Base-by-base conservation (phyloP, 306 rosid genomes). In the Lathyrus tuberosus region DNA sequence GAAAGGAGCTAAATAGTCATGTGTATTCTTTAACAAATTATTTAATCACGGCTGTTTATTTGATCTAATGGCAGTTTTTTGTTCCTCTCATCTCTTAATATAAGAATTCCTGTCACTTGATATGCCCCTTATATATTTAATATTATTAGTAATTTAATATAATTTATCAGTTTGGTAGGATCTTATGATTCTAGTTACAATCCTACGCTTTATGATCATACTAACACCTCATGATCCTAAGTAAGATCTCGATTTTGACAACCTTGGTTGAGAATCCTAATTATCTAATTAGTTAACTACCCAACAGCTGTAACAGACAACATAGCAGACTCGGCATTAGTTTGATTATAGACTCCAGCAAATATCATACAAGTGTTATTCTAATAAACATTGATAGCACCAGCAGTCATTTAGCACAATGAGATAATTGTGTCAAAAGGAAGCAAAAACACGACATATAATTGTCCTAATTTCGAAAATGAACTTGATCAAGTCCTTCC, bases 401-500 rank as follows among this genome's bases (percentile, higher is more conserved):
- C 63, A 17, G n/a, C 10, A 17, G 35, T 26, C 72, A 77, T 53
- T 69, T 12, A 53, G 58, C 53, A 69, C 52, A 64, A 65, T 35
- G 42, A 22, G 33, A 49, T 11, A 41, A 22, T 49, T 40, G 40
- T 13, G 52, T 26, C 26, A 63, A 64, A 77, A 46, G 17, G 31
- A 62, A 8, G 20, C 11, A 40, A 30, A 59, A 33, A n/a, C 20
- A 26, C 3, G 15, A 3, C 5, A 5, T 14, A 15, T 16, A 30
- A 60, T 12, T 17, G 16, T 47, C 65, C 58, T 8, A 44, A 68
- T 52, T 61, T 72, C 28, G 40, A 61, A 35, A 74, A 38, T 18
- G 76, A 79, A 57, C 40, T 42, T 33, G 54, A 65, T 49, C 63
- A 38, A 59, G 46, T 58, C 68, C 26, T 51, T 13, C 20, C 37